Conservation (phyloP, 495 filamentous ascomycete genomes). For the Neurospora terricola region DNA sequence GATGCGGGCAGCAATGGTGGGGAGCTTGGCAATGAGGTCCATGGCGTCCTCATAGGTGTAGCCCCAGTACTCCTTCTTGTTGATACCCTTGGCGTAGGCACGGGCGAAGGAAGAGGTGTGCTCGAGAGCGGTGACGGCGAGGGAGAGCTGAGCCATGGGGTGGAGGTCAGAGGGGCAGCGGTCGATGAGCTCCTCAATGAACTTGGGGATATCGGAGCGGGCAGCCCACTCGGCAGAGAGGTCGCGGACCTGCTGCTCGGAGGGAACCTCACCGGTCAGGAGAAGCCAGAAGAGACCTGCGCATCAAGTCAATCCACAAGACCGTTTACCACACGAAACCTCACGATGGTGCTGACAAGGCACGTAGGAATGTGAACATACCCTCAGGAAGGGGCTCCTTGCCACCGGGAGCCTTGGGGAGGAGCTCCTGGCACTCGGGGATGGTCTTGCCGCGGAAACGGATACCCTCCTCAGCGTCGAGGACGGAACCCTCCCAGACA, state of each 20-base stretch:
- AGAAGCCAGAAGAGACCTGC: conserved; percentile 97
- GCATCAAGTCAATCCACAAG: conserved; percentile 5
- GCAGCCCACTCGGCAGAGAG: conserved; percentile 98
- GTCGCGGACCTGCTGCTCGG: conserved; percentile 93
- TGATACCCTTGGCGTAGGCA: conserved; percentile 95
- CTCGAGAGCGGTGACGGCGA: conserved; percentile 95
- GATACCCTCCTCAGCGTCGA: conserved; percentile 97
- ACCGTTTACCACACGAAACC: not conserved
- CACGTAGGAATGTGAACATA: conserved; percentile 17
- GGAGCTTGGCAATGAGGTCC: conserved; percentile 99
- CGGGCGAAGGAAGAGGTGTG: conserved; percentile 95
- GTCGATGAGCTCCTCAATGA: conserved; percentile 97
- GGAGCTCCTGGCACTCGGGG: conserved; percentile 92
- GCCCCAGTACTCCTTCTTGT: conserved; percentile 98
- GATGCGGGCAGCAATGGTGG: conserved; percentile 93
- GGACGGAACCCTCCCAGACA: conserved; percentile 98
- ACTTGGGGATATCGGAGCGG: conserved; percentile 90
- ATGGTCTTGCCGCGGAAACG: conserved; percentile 98
- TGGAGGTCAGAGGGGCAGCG: conserved; percentile 96
- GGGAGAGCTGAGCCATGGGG: conserved; percentile 99
- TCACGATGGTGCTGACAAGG: not conserved
- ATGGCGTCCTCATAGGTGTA: conserved; percentile 99
- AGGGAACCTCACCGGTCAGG: conserved; percentile 91
- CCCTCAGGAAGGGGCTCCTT: conserved; percentile 94
- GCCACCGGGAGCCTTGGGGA: conserved; percentile 93